Conservation (phyloP, 2,329 filamentous ascomycete species). For the Plenodomus tracheiphilus region DNA sequence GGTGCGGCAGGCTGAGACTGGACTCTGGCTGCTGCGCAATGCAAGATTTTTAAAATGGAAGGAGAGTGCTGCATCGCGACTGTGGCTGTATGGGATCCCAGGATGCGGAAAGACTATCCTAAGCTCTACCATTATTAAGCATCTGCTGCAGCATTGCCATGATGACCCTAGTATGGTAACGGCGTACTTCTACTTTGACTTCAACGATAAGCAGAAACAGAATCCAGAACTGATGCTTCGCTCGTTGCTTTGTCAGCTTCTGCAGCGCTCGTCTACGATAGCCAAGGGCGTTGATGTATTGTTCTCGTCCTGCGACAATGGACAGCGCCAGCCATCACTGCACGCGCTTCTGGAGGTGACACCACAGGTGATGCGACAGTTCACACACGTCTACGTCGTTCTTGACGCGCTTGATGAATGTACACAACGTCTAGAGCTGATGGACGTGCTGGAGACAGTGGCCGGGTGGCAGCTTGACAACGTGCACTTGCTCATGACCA, state of each 20-base stretch:
- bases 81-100: slow-evolving; percentile 48
- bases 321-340: slow-evolving; percentile 24
- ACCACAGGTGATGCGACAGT: slow-evolving; percentile 27
- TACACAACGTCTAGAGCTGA: slow-evolving; percentile 21
- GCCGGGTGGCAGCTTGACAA: slow-evolving; percentile 23
- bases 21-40: slow-evolving; percentile 41
- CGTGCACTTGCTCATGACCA: slow-evolving; percentile 33
- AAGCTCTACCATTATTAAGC: slow-evolving; percentile 42
- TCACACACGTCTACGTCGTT: slow-evolving; percentile 19
- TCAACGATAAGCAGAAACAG: slow-evolving; percentile 46
- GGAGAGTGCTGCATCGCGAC: slow-evolving; percentile 23
- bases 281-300: slow-evolving; percentile 25
- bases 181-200: slow-evolving; percentile 40
- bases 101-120: slow-evolving; percentile 51
- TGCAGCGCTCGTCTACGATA: slow-evolving; percentile 13
- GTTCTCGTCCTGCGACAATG: slow-evolving; percentile 27
- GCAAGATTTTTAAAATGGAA: slow-evolving; percentile 39
- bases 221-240: slow-evolving; percentile 38
- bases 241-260: slow-evolving; percentile 46
- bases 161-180: slow-evolving; percentile 10
- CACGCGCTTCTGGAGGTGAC: slow-evolving; percentile 24
- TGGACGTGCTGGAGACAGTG: slow-evolving; percentile 24
- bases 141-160: slow-evolving; percentile 22
- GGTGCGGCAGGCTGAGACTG: slow-evolving; percentile 36
- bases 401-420: slow-evolving; percentile 40